Evolutionary conservation across 1,284 basidiomycete genomes (phyloP).

Genomic region (Lentinula novae-zelandiae): DNA sequence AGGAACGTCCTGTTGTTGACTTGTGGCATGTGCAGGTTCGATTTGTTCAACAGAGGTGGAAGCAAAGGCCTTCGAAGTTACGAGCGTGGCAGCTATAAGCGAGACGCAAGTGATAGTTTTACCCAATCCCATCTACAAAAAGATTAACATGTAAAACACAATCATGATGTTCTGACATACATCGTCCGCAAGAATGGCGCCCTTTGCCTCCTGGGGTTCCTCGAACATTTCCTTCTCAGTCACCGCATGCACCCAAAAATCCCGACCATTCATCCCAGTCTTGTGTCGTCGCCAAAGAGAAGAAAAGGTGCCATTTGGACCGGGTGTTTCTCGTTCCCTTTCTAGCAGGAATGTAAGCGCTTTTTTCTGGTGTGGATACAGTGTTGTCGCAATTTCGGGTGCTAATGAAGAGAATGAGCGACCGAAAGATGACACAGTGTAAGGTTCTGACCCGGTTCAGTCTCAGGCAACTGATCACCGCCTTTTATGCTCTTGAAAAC

Average conservation of each 20-base stretch:
- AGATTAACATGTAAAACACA: constrained; percentile 16
- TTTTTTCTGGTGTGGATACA: constrained; percentile 98
- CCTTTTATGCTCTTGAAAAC: constrained; percentile 86
- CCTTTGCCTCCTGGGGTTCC: constrained; percentile 77
- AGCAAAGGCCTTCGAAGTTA: constrained; percentile 70
- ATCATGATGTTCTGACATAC: constrained; percentile 44
- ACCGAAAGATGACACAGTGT: background rate
- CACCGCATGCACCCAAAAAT: constrained; percentile 79
- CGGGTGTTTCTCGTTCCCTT: constrained; percentile 73
- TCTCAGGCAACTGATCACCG: constrained; percentile 84
- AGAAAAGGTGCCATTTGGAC: constrained; percentile 52
- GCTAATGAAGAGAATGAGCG: constrained; percentile 37
- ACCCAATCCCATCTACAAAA: constrained; percentile 88
- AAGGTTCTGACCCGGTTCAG: constrained; percentile 65
- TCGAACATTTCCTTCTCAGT: constrained; percentile 74
- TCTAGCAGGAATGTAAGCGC: constrained; percentile 96
- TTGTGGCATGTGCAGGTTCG: constrained; percentile 37
- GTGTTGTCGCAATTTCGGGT: constrained; percentile 79
- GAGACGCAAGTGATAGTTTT: constrained; percentile 96
- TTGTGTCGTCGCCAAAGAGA: constrained; percentile 73
- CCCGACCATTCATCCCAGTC: constrained; percentile 47
- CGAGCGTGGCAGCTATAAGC: constrained; percentile 83
- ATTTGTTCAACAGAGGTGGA: constrained; percentile 47
- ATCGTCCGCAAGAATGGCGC: constrained; percentile 92
- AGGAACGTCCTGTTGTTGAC: constrained; percentile 36